These are phyloP conservation scores for Fomitopsis betulina DNA, from an alignment of 1,284 basidiomycete species.

Conservation along the genomic window DNA sequence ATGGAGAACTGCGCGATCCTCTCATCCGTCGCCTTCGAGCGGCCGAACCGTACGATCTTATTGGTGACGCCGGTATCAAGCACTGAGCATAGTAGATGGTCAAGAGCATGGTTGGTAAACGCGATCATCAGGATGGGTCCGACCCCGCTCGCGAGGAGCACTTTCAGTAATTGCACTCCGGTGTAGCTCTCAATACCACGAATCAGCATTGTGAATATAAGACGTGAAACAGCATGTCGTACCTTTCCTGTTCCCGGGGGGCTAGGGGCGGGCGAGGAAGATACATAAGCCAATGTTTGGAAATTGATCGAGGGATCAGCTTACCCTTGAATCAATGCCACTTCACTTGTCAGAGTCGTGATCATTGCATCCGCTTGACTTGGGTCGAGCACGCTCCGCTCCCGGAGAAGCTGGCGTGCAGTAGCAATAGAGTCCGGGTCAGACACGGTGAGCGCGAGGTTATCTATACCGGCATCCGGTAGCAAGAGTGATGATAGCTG, in stretches of 20 bases:
- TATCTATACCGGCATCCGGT: constrained; percentile 19
- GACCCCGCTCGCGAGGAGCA: constrained; percentile 48
- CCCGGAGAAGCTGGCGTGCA: constrained; percentile 40
- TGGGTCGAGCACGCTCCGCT: constrained; percentile 49
- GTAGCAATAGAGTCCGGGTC: constrained; percentile 18
- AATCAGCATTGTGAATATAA: background rate
- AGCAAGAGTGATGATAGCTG: constrained; percentile 27
- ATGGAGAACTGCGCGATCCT: constrained; percentile 52
- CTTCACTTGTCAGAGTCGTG: constrained; percentile 51
- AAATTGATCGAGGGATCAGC: constrained; percentile 13
- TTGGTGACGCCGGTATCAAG: constrained; percentile 58
- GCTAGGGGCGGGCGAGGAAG: constrained; percentile 26
- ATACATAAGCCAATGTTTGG: constrained; percentile 5
- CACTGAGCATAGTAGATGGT: constrained; percentile 60
- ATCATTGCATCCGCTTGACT: constrained; percentile 69
- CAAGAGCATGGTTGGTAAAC: constrained; percentile 74
- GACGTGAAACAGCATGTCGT: background rate
- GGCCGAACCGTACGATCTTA: constrained; percentile 59
- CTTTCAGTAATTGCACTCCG: constrained; percentile 60
- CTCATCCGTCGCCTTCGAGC: constrained; percentile 51
- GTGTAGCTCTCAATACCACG: constrained; percentile 47
- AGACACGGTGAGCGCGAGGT: constrained; percentile 17
- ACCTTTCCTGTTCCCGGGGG: constrained; percentile 79
- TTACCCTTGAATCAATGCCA: constrained; percentile 69
- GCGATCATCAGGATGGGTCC: constrained; percentile 64